Evolutionary conservation across 306 rosid species (phyloP).

Genomic region (Crotalaria pallida): DNA sequence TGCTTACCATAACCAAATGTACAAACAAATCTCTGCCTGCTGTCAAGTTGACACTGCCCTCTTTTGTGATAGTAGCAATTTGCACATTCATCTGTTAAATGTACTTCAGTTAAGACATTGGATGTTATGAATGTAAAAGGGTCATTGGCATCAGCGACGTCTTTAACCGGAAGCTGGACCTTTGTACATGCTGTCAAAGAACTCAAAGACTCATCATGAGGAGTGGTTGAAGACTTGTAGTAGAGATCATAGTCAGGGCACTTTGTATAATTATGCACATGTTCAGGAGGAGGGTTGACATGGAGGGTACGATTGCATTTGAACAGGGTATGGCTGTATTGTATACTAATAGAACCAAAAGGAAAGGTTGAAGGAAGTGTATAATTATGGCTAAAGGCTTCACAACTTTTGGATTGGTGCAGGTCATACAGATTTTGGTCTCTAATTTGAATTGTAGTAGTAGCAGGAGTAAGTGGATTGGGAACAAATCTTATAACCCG

Average conservation of each 20-base stretch:
- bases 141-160: background rate
- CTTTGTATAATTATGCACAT: background rate
- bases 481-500: rapidly evolving
- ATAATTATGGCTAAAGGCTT: slow-evolving; percentile 16
- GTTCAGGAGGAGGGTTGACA: background rate
- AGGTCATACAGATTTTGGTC: background rate
- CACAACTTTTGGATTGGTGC: slow-evolving; percentile 13
- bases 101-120: too few species aligned
- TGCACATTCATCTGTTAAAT: too few species aligned
- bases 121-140: slow-evolving; percentile 19
- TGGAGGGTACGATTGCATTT: slow-evolving; percentile 25
- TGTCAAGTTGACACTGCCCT: too few species aligned
- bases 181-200: slow-evolving; percentile 20
- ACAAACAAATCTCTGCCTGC: too few species aligned
- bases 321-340: background rate
- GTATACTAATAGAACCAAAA: background rate
- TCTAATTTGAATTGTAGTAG: background rate
- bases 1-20: background rate
- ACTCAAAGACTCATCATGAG: background rate
- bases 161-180: slow-evolving; percentile 28
- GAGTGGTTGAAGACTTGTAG: rapidly evolving
- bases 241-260: background rate
- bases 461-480: background rate
- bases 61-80: too few species aligned
- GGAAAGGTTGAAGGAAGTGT: background rate